A percentile compares a stretch with the other conserved stretches of the same genome.
Conservation (phyloP, 768 basidiomycete species). For the Termitomyces heimii region DNA sequence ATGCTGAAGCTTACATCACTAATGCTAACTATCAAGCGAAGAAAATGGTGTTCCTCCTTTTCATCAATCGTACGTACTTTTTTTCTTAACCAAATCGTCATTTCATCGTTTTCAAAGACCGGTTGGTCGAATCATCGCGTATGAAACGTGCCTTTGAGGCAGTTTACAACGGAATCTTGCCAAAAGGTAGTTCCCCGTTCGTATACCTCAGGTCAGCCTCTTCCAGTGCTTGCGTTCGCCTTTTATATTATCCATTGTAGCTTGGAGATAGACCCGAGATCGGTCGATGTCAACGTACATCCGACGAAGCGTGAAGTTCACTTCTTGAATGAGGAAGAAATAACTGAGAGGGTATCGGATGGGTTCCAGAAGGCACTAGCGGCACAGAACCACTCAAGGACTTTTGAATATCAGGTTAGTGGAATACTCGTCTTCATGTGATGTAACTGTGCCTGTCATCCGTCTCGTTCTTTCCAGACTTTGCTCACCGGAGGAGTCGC, state of each 20-base stretch:
- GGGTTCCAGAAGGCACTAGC: slow-evolving; percentile 62
- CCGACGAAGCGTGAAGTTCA: slow-evolving; percentile 97
- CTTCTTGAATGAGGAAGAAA: slow-evolving; percentile 86
- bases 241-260: slow-evolving; percentile 30
- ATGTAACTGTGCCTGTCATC: neutral
- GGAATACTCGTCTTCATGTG: neutral
- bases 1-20: slow-evolving; percentile 70
- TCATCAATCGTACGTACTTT: slow-evolving; percentile 81
- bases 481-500: slow-evolving; percentile 49
- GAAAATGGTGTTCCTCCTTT: slow-evolving; percentile 78
- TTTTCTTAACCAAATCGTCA: neutral
- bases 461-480: slow-evolving; percentile 34
- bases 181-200: slow-evolving; percentile 88
- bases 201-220: slow-evolving; percentile 82
- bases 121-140: slow-evolving; percentile 82
- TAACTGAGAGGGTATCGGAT: slow-evolving; percentile 73
- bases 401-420: slow-evolving; percentile 67
- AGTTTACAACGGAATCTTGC: slow-evolving; percentile 77
- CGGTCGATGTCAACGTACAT: slow-evolving; percentile 96
- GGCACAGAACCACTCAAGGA: slow-evolving; percentile 57
- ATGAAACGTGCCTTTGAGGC: slow-evolving; percentile 86
- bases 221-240: neutral
- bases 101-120: slow-evolving; percentile 45
- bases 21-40: slow-evolving; percentile 88
- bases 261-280: slow-evolving; percentile 75